These are phyloP conservation scores for Terana coerulea DNA, from an alignment of 768 basidiomycete genomes.

Conservation along the genomic window DNA sequence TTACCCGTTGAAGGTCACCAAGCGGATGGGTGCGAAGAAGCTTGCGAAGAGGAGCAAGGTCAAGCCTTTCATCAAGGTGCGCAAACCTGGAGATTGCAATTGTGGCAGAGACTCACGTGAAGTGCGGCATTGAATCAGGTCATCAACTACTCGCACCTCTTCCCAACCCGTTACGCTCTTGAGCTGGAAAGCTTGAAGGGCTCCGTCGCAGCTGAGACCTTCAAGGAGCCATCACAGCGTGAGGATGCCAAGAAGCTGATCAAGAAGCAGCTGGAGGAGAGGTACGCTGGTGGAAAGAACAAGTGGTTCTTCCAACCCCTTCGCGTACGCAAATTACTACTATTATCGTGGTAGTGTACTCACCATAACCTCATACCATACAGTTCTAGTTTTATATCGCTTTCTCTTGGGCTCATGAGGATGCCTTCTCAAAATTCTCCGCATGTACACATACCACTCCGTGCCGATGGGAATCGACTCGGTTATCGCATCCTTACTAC, in stretches of 20 bases:
- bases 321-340: slow-evolving; percentile 48
- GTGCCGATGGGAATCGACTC: slow-evolving; percentile 11
- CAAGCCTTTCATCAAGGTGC: slow-evolving; percentile 99
- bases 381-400: slow-evolving; percentile 30
- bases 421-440: slow-evolving; percentile 27
- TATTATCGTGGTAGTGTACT: background rate
- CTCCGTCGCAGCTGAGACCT: slow-evolving; percentile 77
- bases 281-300: slow-evolving; percentile 93
- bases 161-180: slow-evolving; percentile 98
- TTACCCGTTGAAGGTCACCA: slow-evolving; percentile 97
- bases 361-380: background rate
- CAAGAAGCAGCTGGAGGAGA: slow-evolving; percentile 95
- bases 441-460: slow-evolving; percentile 36
- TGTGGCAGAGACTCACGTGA: background rate
- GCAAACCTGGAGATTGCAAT: slow-evolving; percentile 19
- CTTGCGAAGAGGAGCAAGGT: slow-evolving; percentile 90
- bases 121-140: slow-evolving; percentile 42
- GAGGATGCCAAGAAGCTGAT: slow-evolving; percentile 94
- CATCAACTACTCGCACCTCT: slow-evolving; percentile 98
- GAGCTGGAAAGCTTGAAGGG: slow-evolving; percentile 96
- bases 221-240: slow-evolving; percentile 96
- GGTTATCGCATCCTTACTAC: background rate
- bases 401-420: slow-evolving; percentile 11
- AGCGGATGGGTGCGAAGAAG: slow-evolving; percentile 96
- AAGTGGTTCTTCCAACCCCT: slow-evolving; percentile 94